Evolutionary conservation across 306 rosid genomes (phyloP).

Genomic region (Prunus kanzakura): DNA sequence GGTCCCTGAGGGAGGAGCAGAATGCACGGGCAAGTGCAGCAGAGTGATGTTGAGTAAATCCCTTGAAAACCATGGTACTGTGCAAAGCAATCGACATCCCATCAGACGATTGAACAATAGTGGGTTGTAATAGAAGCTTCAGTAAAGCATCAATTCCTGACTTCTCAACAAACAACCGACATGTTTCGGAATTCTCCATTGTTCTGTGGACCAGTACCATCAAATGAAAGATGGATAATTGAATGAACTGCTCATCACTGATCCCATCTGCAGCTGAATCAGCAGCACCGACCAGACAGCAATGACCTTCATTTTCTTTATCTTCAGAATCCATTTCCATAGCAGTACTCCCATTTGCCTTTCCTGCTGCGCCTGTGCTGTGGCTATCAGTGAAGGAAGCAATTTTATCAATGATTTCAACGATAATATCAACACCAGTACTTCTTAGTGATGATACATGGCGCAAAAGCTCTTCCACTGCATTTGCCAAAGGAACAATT

Average conservation of each 20-base stretch:
- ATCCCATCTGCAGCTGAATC: constrained; percentile 66
- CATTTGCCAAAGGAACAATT: constrained; percentile 85
- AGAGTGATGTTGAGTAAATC: constrained; percentile 92
- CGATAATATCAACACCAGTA: constrained; percentile 82
- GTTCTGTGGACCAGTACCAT: constrained; percentile 94
- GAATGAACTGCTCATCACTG: constrained; percentile 65
- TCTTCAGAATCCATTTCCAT: constrained; percentile 89
- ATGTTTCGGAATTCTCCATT: constrained; percentile 92
- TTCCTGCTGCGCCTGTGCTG: constrained; percentile 50
- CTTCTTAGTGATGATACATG: constrained; percentile 85
- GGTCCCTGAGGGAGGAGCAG: constrained; percentile 74
- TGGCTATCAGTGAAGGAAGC: constrained; percentile 57
- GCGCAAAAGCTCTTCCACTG: constrained; percentile 94
- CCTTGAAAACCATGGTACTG: constrained; percentile 96
- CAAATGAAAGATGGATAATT: constrained; percentile 77
- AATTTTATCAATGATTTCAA: constrained; percentile 72
- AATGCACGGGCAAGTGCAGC: constrained; percentile 80
- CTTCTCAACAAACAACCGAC: constrained; percentile 92
- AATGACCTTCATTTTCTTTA: constrained; percentile 48
- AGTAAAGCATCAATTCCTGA: constrained; percentile 85
- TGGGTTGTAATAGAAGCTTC: constrained; percentile 71
- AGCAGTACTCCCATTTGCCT: constrained; percentile 57
- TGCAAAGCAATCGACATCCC: constrained; percentile 96
- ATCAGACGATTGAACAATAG: constrained; percentile 84
- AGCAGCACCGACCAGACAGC: constrained; percentile 43